Conservation (phyloP, 805 yeast species). For the Lachancea sp. region DNA sequence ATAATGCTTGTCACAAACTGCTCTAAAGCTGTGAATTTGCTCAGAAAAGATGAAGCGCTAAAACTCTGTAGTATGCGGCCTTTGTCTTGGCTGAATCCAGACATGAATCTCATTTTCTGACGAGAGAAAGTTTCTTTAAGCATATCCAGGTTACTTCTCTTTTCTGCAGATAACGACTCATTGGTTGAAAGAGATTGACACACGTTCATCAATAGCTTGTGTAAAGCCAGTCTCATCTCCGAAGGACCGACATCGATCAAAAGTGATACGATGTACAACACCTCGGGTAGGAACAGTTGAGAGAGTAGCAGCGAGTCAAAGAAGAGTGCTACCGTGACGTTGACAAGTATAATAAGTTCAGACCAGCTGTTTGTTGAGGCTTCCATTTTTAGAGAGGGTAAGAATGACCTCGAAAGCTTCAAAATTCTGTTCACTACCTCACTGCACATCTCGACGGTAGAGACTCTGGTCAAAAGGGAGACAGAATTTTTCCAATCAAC, state of each 20-base stretch:
- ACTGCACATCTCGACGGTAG: slow-evolving; percentile 69
- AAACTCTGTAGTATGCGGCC: slow-evolving; percentile 32
- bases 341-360: slow-evolving; percentile 62
- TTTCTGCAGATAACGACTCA: slow-evolving; percentile 40
- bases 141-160: slow-evolving; percentile 38
- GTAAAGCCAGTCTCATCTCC: slow-evolving; percentile 53
- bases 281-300: slow-evolving; percentile 63
- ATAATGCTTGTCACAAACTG: slow-evolving; percentile 51
- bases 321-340: slow-evolving; percentile 55
- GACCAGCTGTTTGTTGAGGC: slow-evolving; percentile 53
- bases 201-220: slow-evolving; percentile 56
- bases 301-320: slow-evolving; percentile 62
- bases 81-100: slow-evolving; percentile 58
- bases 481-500: slow-evolving; percentile 59
- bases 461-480: slow-evolving; percentile 54
- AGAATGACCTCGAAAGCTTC: slow-evolving; percentile 45
- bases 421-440: slow-evolving; percentile 53
- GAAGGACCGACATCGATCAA: slow-evolving; percentile 45
- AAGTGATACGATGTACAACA: slow-evolving; percentile 59
- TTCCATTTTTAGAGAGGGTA: slow-evolving; percentile 36
- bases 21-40: slow-evolving; percentile 43
- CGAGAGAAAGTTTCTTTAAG: slow-evolving; percentile 41
- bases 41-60: slow-evolving; percentile 34
- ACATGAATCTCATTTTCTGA: slow-evolving; percentile 61
- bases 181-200: slow-evolving; percentile 62